Conservation (phyloP, 441 rosid species). For the Gossypium trilobum region DNA sequence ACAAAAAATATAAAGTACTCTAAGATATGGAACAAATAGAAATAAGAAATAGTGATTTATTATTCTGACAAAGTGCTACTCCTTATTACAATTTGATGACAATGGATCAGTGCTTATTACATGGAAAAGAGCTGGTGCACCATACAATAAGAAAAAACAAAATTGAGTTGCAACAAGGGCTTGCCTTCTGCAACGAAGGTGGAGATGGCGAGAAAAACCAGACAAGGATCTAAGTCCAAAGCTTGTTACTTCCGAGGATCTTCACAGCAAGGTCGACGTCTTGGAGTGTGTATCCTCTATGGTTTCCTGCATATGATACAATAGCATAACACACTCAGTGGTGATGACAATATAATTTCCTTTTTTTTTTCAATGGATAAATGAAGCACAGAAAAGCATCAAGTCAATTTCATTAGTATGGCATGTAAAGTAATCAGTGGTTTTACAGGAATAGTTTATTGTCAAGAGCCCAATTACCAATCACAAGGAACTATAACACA, state of each 20-base stretch:
- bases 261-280: neutral
- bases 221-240: conserved; percentile 5
- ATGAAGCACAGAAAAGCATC: neutral
- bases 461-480: conserved; percentile 6
- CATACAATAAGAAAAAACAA: neutral
- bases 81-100: neutral
- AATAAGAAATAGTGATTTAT: neutral
- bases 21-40: neutral
- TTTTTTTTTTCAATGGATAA: neutral
- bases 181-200: neutral
- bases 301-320: neutral
- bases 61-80: conserved; percentile 3
- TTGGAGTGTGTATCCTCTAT: neutral
- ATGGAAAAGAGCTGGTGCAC: neutral
- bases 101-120: conserved; percentile 11
- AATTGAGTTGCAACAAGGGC: conserved; percentile 11
- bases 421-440: neutral
- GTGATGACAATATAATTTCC: neutral
- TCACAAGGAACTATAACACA: neutral
- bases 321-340: neutral
- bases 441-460: neutral
- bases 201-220: conserved; percentile 5
- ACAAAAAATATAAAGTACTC: neutral
- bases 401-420: neutral
- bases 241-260: neutral